phyloP scores from a whole-genome alignment of 208 protist genomes.

The Naegleria lovaniensis region DNA sequence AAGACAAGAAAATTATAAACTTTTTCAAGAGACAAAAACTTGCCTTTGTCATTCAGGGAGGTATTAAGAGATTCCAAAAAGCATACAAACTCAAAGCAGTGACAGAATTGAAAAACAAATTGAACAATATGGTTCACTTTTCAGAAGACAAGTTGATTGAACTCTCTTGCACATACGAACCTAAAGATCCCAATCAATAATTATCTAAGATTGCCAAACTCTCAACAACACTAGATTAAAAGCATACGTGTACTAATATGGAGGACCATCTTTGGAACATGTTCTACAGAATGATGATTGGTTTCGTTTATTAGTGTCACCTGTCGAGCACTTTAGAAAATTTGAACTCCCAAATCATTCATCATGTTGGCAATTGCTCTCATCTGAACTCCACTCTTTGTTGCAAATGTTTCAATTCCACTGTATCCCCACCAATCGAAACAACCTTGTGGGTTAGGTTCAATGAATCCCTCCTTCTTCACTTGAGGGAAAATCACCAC shows the following conservation, averaged over 20 bases:
- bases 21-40: constrained; percentile 40
- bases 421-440: constrained; percentile 45
- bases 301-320: no score
- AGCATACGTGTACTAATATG: not conserved
- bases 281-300: no score
- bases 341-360: not conserved
- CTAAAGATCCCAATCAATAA: not conserved
- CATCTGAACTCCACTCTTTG: constrained; percentile 28
- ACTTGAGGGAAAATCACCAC: constrained; percentile 46
- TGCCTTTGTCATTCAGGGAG: constrained; percentile 38
- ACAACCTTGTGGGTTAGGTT: constrained; percentile 40
- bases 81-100: constrained; percentile 46
- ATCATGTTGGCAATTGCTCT: not conserved
- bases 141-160: constrained; percentile 35
- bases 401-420: not conserved
- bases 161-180: constrained; percentile 27
- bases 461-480: not conserved
- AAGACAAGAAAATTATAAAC: constrained; percentile 37
- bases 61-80: constrained; percentile 42
- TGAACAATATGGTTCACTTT: constrained; percentile 30
- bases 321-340: not conserved
- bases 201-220: not conserved
- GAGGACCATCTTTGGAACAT: no score
- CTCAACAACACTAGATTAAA: not conserved
- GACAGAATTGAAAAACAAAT: constrained; percentile 39